These are phyloP conservation scores for Suhomyces terraborum DNA, from an alignment of 1,139 yeast genomes.

Conservation along the genomic window DNA sequence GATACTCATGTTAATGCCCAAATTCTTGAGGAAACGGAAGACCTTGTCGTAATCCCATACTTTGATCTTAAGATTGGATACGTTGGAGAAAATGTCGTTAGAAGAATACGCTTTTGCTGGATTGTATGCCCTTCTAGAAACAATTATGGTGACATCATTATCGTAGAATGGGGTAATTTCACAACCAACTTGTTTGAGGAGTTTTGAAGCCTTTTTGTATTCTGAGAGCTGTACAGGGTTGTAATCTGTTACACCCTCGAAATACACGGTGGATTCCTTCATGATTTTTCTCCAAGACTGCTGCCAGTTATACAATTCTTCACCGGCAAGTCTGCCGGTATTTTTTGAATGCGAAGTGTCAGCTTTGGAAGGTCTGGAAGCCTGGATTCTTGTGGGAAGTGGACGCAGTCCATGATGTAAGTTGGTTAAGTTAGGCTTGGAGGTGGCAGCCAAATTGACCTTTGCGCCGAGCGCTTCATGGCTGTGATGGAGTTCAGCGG, in stretches of 20 bases:
- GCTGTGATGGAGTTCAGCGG: neutral
- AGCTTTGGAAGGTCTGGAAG: conserved; percentile 1
- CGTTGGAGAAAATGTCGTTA: conserved; percentile 69
- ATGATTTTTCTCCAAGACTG: conserved; percentile 77
- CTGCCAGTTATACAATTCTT: conserved; percentile 74
- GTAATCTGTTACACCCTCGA: conserved; percentile 61
- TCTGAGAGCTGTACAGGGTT: conserved; percentile 48
- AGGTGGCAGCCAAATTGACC: conserved; percentile 5
- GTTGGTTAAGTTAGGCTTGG: conserved; percentile 6
- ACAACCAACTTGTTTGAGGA: conserved; percentile 63
- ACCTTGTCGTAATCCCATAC: conserved; percentile 91
- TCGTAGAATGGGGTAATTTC: conserved; percentile 75
- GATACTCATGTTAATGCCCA: conserved; percentile 47
- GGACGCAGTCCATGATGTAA: conserved; percentile 3
- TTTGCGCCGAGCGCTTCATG: neutral
- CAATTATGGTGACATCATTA: conserved; percentile 75
- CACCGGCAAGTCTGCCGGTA: conserved; percentile 41
- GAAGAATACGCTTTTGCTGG: conserved; percentile 33
- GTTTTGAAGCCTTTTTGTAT: conserved; percentile 54
- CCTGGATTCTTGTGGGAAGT: conserved; percentile 7
- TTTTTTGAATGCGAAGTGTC: conserved; percentile 2
- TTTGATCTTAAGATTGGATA: conserved; percentile 61
- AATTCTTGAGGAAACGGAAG: conserved; percentile 70
- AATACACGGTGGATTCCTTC: conserved; percentile 73
- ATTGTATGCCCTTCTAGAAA: conserved; percentile 53